phyloP scores from a whole-genome alignment of 495 filamentous ascomycete species.

The Bryoglossum gracile region DNA sequence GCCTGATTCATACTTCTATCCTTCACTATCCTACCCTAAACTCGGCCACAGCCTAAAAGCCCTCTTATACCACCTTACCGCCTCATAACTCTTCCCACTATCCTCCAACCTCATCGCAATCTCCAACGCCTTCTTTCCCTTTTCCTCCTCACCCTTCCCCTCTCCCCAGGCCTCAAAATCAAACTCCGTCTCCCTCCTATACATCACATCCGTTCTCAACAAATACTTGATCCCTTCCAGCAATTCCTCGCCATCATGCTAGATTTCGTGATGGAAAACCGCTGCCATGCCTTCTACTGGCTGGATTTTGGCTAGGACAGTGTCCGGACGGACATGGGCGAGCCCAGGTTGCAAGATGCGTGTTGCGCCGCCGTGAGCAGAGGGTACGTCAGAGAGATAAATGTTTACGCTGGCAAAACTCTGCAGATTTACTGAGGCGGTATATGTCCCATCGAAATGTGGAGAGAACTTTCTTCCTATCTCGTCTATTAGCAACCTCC shows the following conservation, averaged over 20 bases:
- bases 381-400: slow-evolving; percentile 3
- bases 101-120: slow-evolving; percentile 6
- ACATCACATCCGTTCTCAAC: slow-evolving; percentile 14
- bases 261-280: slow-evolving; percentile 8
- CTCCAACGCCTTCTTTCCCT: background rate
- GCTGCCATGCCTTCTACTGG: background rate
- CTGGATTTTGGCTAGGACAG: background rate
- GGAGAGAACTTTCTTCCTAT: slow-evolving; percentile 17
- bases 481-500: no score
- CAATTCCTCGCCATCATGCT: slow-evolving; percentile 13
- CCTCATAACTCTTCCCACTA: background rate
- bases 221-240: slow-evolving; percentile 7
- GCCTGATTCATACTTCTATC: no score
- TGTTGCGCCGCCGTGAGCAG: background rate
- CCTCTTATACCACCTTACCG: slow-evolving; percentile 7
- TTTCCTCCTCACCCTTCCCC: background rate
- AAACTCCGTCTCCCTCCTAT: slow-evolving; percentile 3
- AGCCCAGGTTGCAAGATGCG: no score
- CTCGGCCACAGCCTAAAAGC: slow-evolving; percentile 4
- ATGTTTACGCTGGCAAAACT: slow-evolving; percentile 13
- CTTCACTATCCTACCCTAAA: no score
- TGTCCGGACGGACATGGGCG: no score
- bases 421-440: slow-evolving; percentile 1
- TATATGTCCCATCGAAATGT: slow-evolving; percentile 4
- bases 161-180: background rate